Conservation (phyloP, 2,329 filamentous ascomycete genomes). For the Diaporthe citri region DNA sequence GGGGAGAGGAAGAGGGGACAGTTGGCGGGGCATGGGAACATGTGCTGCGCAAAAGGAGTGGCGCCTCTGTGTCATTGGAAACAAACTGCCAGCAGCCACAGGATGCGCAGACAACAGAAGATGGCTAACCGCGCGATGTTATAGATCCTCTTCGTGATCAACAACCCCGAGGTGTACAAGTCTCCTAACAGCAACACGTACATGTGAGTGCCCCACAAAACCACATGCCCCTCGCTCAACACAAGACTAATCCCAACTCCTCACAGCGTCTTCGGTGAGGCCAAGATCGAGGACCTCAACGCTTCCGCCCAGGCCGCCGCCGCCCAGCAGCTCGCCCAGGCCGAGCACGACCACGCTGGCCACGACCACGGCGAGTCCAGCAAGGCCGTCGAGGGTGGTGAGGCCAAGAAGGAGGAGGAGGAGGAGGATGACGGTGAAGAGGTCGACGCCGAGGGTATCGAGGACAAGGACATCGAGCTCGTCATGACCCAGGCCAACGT, state of each 20-base stretch:
- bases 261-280: constrained; percentile 95
- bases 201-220: constrained; percentile 77
- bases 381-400: constrained; percentile 67
- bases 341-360: constrained; percentile 75
- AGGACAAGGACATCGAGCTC: constrained; percentile 99
- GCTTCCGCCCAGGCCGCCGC: constrained; percentile 96
- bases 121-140: constrained; percentile 34
- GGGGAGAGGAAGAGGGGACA: not conserved
- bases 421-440: constrained; percentile 96
- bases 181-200: constrained; percentile 99
- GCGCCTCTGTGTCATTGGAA: not conserved
- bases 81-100: not conserved
- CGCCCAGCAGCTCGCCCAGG: constrained; percentile 92
- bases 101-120: not conserved
- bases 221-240: not conserved
- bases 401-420: constrained; percentile 81
- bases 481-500: constrained; percentile 99
- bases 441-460: constrained; percentile 92
- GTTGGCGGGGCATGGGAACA: constrained; percentile 23
- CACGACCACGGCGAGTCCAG: constrained; percentile 80
- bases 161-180: constrained; percentile 99
- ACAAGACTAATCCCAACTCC: constrained; percentile 40
- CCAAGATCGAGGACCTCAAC: constrained; percentile 99
- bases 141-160: constrained; percentile 99
- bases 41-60: not conserved